Evolutionary conservation across 2,329 filamentous ascomycete genomes (phyloP).

Genomic region (Onygenales sp.): DNA sequence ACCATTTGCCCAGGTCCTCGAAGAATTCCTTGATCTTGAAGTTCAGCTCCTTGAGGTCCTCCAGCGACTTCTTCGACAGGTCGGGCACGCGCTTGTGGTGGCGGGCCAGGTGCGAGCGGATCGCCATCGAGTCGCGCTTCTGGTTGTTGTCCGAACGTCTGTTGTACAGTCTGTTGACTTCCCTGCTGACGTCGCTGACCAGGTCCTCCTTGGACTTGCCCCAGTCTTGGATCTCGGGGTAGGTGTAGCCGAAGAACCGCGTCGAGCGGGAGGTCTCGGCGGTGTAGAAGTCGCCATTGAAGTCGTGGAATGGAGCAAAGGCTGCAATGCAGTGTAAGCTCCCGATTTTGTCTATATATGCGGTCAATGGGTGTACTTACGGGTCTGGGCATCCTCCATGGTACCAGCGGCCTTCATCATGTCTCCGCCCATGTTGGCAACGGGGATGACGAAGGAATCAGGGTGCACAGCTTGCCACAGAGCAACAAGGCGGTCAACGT

Average conservation of each 20-base stretch:
- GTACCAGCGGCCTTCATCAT: constrained; percentile 51
- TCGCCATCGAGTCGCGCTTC: background rate
- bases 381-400: constrained; percentile 45
- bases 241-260: constrained; percentile 61
- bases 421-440: constrained; percentile 46
- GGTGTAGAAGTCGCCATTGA: constrained; percentile 54
- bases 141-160: constrained; percentile 18
- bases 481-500: constrained; percentile 64
- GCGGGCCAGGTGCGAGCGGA: background rate
- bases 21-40: constrained; percentile 9
- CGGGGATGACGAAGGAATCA: constrained; percentile 53
- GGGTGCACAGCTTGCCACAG: constrained; percentile 71
- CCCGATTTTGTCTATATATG: background rate
- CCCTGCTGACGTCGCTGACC: constrained; percentile 34
- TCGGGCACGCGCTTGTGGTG: constrained; percentile 22
- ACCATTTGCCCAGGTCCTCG: constrained; percentile 9
- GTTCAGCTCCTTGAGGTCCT: constrained; percentile 5
- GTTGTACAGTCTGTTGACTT: constrained; percentile 56
- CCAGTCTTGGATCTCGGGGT: constrained; percentile 52
- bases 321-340: constrained; percentile 19
- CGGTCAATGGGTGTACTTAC: constrained; percentile 20
- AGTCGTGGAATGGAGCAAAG: constrained; percentile 58
- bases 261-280: constrained; percentile 53
- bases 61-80: constrained; percentile 6
- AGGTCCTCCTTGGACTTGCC: constrained; percentile 26